Evolutionary conservation across 495 filamentous ascomycete genomes (phyloP), one percentile per base, ranked within the genome.

Genomic region (Podospora conica): DNA sequence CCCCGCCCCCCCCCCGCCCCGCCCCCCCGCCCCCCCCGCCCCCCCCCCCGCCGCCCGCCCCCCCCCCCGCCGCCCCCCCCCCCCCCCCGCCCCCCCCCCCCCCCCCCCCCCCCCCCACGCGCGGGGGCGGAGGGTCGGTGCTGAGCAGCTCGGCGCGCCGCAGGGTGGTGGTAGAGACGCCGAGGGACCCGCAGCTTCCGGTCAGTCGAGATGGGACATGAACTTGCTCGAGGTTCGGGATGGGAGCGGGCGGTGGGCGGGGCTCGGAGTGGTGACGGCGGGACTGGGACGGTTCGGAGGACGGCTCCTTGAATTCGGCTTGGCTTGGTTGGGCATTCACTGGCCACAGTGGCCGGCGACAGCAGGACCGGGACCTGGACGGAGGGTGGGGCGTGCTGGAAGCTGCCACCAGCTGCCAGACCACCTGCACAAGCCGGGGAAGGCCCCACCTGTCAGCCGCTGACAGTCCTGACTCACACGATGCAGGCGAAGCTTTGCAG

Each of bases 391-490:
- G 40, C 40, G 18, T 58, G 64, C 57, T 58, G 27, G 31, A 23
- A 66, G 64, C 69, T 69, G 69, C 25, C 65, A 63, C 59, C 66
- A 67, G 67, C 61, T 66, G 65, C 40, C 61, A 21, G 20, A 11
- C 48, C 57, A 58, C n/a, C 15, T 63, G 61, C 21, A 21, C 40
- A 25, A 20, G 21, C 15, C 21, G 21, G 31, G 24, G n/a, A 24
- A 11, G 33, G 33, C 68, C 71, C 73, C 73, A 63, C 73, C 61
- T 72, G 59, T 76, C 75, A 76, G 68, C 66, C 75, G 75, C 74
- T 55, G 18, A n/a, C 59, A 63, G 63, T 25, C 54, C 71, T 75
- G 73, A 74, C 67, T 75, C 71, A 75, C 75, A 66, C 40, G 3
- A 8, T 18, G 18, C 40, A 48, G 29, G 65, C 55, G 58, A 65